Evolutionary conservation across 2,329 filamentous ascomycete species (phyloP), one percentile per base, ranked within the genome.

Genomic region (Eurotiales sp.): DNA sequence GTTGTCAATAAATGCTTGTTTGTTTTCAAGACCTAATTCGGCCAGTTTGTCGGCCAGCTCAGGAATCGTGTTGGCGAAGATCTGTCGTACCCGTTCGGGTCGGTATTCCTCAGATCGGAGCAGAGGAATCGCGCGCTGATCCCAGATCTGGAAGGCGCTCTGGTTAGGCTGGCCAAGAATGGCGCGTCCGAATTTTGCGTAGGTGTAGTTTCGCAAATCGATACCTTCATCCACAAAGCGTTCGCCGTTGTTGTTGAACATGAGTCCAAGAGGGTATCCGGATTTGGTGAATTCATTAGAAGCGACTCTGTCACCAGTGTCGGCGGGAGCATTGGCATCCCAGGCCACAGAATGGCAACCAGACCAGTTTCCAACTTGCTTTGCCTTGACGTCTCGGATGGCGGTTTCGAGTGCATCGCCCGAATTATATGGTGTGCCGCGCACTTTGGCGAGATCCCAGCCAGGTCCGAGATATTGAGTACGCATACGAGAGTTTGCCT

Each of bases 221-320:
- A 80, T 58, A 0, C 84, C 84, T 60, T 87, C 84, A 57, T 87
- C 83, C 0, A 87, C 82, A 59, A 87, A 87, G 1, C 84, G 72
- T 37, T 76, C 60, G 0, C 84, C 84, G 0, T 77, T 59, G 0
- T 65, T 63, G 58, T 87, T 87, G 14, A 87, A 52, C 78, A 85
- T 86, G 11, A 87, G 57, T 0, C 84, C 84, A 0, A 87, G 70
- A 0, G 84, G 83, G 57, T 87, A 87, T 1, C 84, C 84, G 0
- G 80, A 84, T 60, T 87, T 87, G 6, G 84, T 87, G 60, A 78
- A 85, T 62, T 86, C 78, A 58, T 87, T 87, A 3, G 83, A 83
- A 2, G 80, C 66, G n/a, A 67, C 67, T 2, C 80, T 74, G 56
- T 86, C 78, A 3, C 84, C 84, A 0, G 69, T 68, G 54, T 81